Evolutionary conservation across 495 filamentous ascomycete genomes (phyloP).

Genomic region (Recurvomyces mirabilis): DNA sequence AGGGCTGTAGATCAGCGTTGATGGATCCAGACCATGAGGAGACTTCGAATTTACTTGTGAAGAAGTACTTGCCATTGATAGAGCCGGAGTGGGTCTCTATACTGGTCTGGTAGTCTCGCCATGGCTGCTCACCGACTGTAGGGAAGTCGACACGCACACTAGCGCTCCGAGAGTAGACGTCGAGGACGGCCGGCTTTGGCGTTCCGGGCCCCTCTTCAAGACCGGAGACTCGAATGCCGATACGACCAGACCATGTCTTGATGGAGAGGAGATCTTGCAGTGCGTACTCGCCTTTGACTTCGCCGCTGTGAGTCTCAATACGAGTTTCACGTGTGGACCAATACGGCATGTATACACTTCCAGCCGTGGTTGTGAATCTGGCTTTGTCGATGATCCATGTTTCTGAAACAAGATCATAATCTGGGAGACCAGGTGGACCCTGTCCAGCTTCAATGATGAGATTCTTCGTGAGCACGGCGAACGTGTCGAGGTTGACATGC

Average conservation of each 20-base stretch:
- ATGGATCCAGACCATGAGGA: conserved; percentile 20
- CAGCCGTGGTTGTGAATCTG: background rate
- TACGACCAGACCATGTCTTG: conserved; percentile 21
- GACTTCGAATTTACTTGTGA: conserved; percentile 21
- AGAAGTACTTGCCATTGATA: conserved; percentile 25
- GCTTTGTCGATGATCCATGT: background rate
- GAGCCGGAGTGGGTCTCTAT: conserved; percentile 19
- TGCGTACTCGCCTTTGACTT: conserved; percentile 24
- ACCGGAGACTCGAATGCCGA: conserved; percentile 25
- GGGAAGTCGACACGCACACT: conserved; percentile 21
- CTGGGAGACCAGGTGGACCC: background rate
- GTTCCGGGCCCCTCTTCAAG: conserved; percentile 9
- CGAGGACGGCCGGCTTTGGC: conserved; percentile 22
- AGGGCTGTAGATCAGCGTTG: conserved; percentile 22
- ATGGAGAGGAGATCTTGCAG: conserved; percentile 25
- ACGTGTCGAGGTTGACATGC: background rate
- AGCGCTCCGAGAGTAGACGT: conserved; percentile 18
- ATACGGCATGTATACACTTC: background rate
- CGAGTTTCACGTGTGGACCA: conserved; percentile 21
- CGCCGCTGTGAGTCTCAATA: conserved; percentile 23
- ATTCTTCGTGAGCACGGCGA: background rate
- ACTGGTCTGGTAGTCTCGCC: conserved; percentile 25
- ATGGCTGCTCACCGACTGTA: conserved; percentile 16
- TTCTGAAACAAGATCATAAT: background rate
- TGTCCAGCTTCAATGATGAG: background rate